Evolutionary conservation across 2,329 filamentous ascomycete species (phyloP).

Genomic region (Trichophyton verrucosum): DNA sequence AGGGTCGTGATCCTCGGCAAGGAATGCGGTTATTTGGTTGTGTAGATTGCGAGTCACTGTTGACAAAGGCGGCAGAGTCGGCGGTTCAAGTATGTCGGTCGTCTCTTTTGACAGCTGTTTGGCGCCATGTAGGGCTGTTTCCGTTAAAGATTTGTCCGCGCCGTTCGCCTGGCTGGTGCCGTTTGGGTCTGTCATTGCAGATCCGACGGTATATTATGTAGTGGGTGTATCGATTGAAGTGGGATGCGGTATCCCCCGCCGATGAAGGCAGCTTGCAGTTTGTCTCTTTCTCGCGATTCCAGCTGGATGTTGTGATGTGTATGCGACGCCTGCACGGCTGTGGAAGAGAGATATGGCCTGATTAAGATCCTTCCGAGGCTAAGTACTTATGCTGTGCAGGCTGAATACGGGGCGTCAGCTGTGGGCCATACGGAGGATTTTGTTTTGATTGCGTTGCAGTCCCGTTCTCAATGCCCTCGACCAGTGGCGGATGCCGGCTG

Average conservation of each 20-base stretch:
- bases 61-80: slow-evolving; percentile 30
- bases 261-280: not conserved
- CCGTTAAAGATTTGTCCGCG: not conserved
- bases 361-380: not conserved
- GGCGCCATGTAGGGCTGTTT: not conserved
- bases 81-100: slow-evolving; percentile 1
- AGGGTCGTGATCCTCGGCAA: slow-evolving; percentile 46
- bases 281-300: not conserved
- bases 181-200: not conserved
- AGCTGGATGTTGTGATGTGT: not conserved
- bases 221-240: not conserved
- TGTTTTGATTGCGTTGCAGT: not conserved
- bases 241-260: not conserved
- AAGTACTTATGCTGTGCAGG: no score
- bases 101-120: not conserved
- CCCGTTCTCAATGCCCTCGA: not conserved
- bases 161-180: not conserved
- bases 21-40: slow-evolving; percentile 50
- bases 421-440: no score
- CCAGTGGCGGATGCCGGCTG: not conserved
- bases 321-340: not conserved
- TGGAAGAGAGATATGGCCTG: not conserved
- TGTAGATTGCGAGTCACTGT: slow-evolving; percentile 54
- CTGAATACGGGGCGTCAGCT: not conserved
- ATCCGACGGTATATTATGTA: not conserved